phyloP scores from a whole-genome alignment of 371 early-diverging fungal genomes.

The Phascolomyces articulosus region DNA sequence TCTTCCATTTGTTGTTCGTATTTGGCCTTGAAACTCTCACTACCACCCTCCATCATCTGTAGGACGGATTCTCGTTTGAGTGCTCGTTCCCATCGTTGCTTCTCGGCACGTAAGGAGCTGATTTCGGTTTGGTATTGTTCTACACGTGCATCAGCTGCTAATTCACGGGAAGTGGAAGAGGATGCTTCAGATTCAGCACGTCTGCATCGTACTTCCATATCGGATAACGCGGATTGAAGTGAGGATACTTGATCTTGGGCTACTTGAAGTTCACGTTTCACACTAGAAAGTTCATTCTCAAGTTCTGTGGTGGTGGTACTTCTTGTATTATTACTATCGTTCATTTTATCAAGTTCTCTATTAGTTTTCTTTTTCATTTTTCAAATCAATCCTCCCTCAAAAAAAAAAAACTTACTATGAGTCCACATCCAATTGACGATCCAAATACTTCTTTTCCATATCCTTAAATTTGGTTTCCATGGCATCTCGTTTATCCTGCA shows the following conservation, averaged over 20 bases:
- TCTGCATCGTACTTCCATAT: conserved; percentile 32
- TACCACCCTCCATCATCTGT: conserved; percentile 32
- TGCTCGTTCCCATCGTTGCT: conserved; percentile 33
- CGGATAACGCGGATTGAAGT: conserved; percentile 23
- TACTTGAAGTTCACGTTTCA: conserved; percentile 12
- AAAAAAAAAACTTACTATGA: conserved; percentile 5
- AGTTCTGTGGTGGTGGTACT: neutral
- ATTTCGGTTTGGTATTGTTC: conserved; percentile 37
- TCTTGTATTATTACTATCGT: conserved; percentile 6
- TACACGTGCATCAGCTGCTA: conserved; percentile 24
- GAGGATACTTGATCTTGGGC: conserved; percentile 21
- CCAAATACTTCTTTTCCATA: conserved; percentile 10
- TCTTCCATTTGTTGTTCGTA: conserved; percentile 51
- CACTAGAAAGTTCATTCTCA: neutral
- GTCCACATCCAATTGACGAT: conserved; percentile 4
- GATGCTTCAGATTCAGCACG: conserved; percentile 31
- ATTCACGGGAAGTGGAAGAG: conserved; percentile 23
- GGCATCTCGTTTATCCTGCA: conserved; percentile 30
- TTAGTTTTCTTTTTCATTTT: too few species aligned
- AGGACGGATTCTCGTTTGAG: conserved; percentile 37
- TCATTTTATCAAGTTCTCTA: neutral
- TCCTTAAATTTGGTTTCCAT: conserved; percentile 22
- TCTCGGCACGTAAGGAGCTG: conserved; percentile 26
- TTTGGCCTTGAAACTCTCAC: conserved; percentile 25
- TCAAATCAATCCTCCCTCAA: too few species aligned